Evolutionary conservation across 768 basidiomycete species (phyloP).

Genomic region (Tylopilus balloui): DNA sequence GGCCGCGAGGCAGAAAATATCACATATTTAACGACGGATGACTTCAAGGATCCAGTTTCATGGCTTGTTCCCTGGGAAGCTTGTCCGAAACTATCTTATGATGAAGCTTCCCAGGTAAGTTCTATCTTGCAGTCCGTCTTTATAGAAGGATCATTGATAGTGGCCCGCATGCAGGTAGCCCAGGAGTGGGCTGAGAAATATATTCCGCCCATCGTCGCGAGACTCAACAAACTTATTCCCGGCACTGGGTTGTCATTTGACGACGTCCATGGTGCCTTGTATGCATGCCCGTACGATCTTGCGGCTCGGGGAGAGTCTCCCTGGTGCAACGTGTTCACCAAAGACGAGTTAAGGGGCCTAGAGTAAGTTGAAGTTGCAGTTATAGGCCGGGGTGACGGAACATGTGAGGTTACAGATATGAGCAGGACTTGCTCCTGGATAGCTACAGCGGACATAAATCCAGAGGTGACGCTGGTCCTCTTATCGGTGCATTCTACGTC

Average conservation of each 20-base stretch:
- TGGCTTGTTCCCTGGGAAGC: constrained; percentile 40
- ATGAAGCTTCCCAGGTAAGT: not conserved
- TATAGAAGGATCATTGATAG: not conserved
- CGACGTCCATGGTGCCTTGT: constrained; percentile 37
- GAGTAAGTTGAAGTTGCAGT: constrained; percentile 27
- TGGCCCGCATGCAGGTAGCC: not conserved
- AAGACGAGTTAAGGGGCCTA: constrained; percentile 31
- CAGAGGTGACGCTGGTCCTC: constrained; percentile 28
- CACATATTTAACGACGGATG: constrained; percentile 27
- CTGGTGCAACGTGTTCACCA: constrained; percentile 39
- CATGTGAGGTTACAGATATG: constrained; percentile 25
- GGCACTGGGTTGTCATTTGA: constrained; percentile 29
- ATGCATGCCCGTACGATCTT: constrained; percentile 40
- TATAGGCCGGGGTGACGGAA: not conserved
- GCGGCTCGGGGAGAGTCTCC: constrained; percentile 34
- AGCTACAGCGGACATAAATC: constrained; percentile 31
- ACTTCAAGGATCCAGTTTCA: constrained; percentile 33
- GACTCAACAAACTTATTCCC: constrained; percentile 34
- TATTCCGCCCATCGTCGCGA: constrained; percentile 34
- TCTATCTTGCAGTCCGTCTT: not conserved
- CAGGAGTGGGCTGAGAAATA: constrained; percentile 33
- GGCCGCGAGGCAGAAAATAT: constrained; percentile 28
- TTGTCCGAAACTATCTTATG: constrained; percentile 22
- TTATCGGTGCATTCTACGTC: constrained; percentile 36
- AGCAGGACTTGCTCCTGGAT: constrained; percentile 35